Evolutionary conservation across 352 stramenopile genomes (phyloP).

Genomic region (Phytophthora multivora): DNA sequence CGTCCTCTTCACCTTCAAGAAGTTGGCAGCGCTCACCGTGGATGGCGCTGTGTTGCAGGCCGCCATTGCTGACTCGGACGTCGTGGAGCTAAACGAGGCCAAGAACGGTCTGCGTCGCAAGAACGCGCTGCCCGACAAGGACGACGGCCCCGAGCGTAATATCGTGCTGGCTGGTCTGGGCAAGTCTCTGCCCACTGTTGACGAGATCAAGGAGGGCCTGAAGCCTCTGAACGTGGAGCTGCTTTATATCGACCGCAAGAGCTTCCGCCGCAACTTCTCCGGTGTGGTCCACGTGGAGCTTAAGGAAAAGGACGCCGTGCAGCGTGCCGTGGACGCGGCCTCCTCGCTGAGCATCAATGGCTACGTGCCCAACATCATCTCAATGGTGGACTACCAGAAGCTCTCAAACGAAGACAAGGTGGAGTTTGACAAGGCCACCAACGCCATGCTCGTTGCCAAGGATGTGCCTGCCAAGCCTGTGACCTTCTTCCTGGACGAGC

Average conservation of each 20-base stretch:
- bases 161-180: constrained; percentile 78
- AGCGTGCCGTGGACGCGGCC: constrained; percentile 55
- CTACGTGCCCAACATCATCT: constrained; percentile 60
- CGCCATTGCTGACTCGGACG: constrained; percentile 73
- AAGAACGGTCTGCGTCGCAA: constrained; percentile 82
- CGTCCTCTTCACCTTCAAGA: constrained; percentile 93
- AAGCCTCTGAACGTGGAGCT: constrained; percentile 58
- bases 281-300: constrained; percentile 82
- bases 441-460: constrained; percentile 84
- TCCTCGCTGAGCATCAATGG: constrained; percentile 64
- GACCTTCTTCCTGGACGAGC: constrained; percentile 72
- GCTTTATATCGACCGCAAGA: constrained; percentile 78
- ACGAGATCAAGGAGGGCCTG: constrained; percentile 80
- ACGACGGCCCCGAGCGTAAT: constrained; percentile 67
- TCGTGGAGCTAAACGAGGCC: constrained; percentile 81
- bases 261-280: constrained; percentile 70
- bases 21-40: constrained; percentile 84
- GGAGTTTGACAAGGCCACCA: constrained; percentile 86
- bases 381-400: constrained; percentile 58
- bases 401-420: constrained; percentile 72
- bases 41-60: constrained; percentile 69
- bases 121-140: constrained; percentile 62
- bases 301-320: constrained; percentile 55
- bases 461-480: constrained; percentile 77
- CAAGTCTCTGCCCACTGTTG: constrained; percentile 63